Base-by-base conservation (phyloP, 129 eudicot genomes). In the Erigeron canadensis region DNA sequence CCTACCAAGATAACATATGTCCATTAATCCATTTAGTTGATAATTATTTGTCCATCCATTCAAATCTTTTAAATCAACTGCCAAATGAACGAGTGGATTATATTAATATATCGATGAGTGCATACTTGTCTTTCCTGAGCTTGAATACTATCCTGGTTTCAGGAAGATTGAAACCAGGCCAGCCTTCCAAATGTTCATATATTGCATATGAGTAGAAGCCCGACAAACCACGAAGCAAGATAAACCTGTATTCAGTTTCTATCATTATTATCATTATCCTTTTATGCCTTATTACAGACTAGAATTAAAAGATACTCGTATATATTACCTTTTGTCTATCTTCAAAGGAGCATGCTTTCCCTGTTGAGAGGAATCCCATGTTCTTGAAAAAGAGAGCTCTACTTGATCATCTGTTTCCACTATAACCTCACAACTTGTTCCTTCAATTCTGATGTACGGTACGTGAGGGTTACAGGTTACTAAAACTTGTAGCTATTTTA, bases 141-240 rank as follows among this genome's bases (percentile, higher is more conserved):
- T 82, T 89, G 89, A 89, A 87, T 5, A 82, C 98, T 45, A 94
- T 83, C 80, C 98, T 80, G 71, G 90, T 84, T 23, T 84, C 84
- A 42, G 79, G 78, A 37, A 94, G 88, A 77, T 83, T 79, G 81
- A 94, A 87, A 77, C 80, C 93, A 69, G 98, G 98, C 81, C 75
- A 81, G 62, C 79, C 91, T 70, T 86, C 76, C 63, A 76, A 60
- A 77, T 88, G 97, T 17, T 94, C 87, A 44, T 76, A 94, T 19
- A 89, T 86, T 69, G 86, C 96, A 46, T 94, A 94, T 4, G 93
- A 85, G 81, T 94, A 89, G 80, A 94, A 87, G 17, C 98, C 98
- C 54, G 97, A 80, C 65, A 59, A 70, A 37, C 77, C 95, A 8
- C 85, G 85, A 65, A 86, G 91, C 81, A 94, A 43, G 22, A 90